These are phyloP conservation scores for Fusarium oligoseptatum DNA, from an alignment of 2,329 filamentous ascomycete genomes.

Conservation along the genomic window DNA sequence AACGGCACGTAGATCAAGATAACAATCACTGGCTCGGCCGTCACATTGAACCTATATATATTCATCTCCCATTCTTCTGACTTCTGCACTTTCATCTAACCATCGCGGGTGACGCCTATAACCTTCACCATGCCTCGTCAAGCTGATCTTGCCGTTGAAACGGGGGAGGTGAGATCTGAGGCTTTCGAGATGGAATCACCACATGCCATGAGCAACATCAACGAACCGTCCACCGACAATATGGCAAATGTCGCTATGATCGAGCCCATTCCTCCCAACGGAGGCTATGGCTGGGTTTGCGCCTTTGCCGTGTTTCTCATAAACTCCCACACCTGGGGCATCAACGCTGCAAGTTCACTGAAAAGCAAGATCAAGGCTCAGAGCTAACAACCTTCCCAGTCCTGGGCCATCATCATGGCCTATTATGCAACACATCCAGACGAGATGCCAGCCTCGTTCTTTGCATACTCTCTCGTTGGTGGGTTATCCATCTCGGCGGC, in stretches of 20 bases:
- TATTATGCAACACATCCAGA: not conserved
- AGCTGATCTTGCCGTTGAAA: not conserved
- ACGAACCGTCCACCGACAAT: not conserved
- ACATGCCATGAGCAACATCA: not conserved
- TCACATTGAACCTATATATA: no score
- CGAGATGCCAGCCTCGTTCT: not conserved
- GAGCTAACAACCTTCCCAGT: not conserved
- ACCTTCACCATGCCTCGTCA: not conserved
- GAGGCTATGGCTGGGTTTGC: not conserved
- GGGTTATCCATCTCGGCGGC: not conserved
- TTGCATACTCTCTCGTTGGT: not conserved
- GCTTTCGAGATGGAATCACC: not conserved
- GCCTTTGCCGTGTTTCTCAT: not conserved
- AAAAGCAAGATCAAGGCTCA: not conserved
- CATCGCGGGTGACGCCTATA: not conserved
- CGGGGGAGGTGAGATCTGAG: not conserved
- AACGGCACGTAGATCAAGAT: not conserved
- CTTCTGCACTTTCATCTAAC: not conserved
- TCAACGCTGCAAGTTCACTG: not conserved
- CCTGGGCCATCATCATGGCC: not conserved
- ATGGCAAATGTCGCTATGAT: not conserved
- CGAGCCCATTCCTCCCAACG: not conserved
- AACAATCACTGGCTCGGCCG: not conserved
- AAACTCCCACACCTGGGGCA: not conserved
- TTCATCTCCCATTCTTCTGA: no score